Conservation (phyloP, 1,284 basidiomycete genomes). For the Butyriboletus appendiculatus region DNA sequence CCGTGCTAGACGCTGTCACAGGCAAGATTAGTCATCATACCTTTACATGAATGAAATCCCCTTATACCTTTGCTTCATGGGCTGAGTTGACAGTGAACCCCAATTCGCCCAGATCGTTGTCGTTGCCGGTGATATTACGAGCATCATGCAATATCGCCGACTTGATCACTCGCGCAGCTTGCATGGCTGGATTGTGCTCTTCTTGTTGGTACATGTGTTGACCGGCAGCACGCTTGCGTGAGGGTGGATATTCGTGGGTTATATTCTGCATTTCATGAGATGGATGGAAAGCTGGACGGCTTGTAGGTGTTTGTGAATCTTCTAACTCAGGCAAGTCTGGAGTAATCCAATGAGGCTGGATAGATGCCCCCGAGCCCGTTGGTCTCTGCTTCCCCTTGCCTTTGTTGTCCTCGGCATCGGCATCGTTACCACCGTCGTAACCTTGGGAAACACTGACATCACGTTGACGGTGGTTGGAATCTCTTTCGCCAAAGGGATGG, state of each 20-base stretch:
- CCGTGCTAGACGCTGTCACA: conserved; percentile 60
- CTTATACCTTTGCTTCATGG: conserved; percentile 62
- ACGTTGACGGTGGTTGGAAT: conserved; percentile 12
- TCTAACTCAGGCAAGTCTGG: conserved; percentile 14
- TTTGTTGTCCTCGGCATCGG: conserved; percentile 24
- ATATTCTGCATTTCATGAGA: conserved; percentile 7
- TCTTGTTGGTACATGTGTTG: conserved; percentile 19
- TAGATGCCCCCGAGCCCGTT: neutral
- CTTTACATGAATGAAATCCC: conserved; percentile 2
- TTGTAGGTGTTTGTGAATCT: conserved; percentile 1
- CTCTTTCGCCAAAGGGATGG: conserved; percentile 35
- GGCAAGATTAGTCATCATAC: neutral
- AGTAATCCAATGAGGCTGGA: conserved; percentile 7
- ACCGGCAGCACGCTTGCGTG: conserved; percentile 19
- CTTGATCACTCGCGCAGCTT: conserved; percentile 66
- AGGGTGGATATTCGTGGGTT: conserved; percentile 21
- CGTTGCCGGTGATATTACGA: conserved; percentile 62
- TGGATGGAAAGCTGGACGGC: conserved; percentile 1
- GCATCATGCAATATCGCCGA: conserved; percentile 72
- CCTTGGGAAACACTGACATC: conserved; percentile 6
- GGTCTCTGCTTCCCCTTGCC: conserved; percentile 35
- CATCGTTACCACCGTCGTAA: conserved; percentile 21
- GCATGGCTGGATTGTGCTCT: conserved; percentile 43
- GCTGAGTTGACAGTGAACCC: conserved; percentile 53
- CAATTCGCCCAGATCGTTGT: conserved; percentile 42